Conservation (phyloP, 1,139 yeast genomes). For the Blastobotrys serpentis region DNA sequence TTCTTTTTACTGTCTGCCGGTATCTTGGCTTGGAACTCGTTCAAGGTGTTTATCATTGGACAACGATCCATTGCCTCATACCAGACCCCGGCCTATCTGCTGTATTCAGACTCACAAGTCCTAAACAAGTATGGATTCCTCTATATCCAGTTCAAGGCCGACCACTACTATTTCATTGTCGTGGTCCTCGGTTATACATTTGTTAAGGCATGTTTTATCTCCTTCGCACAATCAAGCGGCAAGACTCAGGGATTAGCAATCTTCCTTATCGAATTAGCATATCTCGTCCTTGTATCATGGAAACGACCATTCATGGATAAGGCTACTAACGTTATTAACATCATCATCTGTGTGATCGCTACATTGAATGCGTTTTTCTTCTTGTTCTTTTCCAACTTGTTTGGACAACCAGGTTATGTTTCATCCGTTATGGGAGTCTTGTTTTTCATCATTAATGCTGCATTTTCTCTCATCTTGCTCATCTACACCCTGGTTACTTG, state of each 20-base stretch:
- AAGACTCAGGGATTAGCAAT: constrained; percentile 77
- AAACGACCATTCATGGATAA: constrained; percentile 89
- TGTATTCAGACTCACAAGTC: constrained; percentile 77
- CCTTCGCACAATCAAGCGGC: constrained; percentile 77
- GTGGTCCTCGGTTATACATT: constrained; percentile 63
- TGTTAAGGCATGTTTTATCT: constrained; percentile 77
- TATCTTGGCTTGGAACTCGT: constrained; percentile 69
- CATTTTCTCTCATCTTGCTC: constrained; percentile 77
- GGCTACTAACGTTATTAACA: constrained; percentile 87
- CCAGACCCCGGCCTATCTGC: constrained; percentile 85
- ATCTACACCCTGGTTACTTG: constrained; percentile 77
- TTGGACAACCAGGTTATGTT: constrained; percentile 82
- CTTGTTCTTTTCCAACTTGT: constrained; percentile 82
- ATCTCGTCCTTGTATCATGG: constrained; percentile 63
- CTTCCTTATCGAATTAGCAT: constrained; percentile 70
- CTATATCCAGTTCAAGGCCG: constrained; percentile 86
- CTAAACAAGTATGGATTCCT: constrained; percentile 88
- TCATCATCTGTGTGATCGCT: constrained; percentile 72
- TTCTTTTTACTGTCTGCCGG: constrained; percentile 57
- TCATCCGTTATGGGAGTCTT: constrained; percentile 91
- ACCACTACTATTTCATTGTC: constrained; percentile 73
- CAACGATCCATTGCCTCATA: constrained; percentile 65
- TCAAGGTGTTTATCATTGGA: constrained; percentile 67
- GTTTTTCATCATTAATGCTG: constrained; percentile 84
- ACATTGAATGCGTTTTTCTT: constrained; percentile 82